Conservation (phyloP, 768 basidiomycete genomes). For the Mycena haematopus region DNA sequence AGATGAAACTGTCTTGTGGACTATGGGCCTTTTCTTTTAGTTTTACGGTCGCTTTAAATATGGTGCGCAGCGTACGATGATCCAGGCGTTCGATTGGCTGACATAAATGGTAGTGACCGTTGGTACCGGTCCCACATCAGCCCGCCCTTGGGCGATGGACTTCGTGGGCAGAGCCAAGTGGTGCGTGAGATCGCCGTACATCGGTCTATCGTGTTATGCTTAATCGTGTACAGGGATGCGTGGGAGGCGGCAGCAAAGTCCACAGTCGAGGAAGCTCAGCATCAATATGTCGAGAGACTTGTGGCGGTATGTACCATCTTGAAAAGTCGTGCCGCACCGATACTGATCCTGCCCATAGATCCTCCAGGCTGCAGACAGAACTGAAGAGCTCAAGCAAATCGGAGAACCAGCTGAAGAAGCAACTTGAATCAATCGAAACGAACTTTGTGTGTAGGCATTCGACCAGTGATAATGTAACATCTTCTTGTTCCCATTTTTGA, state of each 20-base stretch:
- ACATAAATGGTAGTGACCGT: too few relatives aligned
- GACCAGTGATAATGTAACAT: too few relatives aligned
- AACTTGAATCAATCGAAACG: too few relatives aligned
- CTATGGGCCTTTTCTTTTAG: constrained; percentile 38
- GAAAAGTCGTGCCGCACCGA: too few relatives aligned
- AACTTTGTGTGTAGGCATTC: too few relatives aligned
- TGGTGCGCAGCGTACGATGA: constrained; percentile 50
- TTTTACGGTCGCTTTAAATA: constrained; percentile 97
- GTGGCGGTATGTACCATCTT: constrained; percentile 63
- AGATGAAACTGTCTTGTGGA: constrained; percentile 17
- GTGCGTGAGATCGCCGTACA: constrained; percentile 45
- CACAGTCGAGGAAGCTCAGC: constrained; percentile 78
- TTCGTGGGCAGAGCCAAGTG: constrained; percentile 92
- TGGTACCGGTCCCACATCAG: too few relatives aligned
- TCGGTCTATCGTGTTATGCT: neutral
- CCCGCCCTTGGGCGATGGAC: constrained; percentile 77
- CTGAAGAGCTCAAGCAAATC: too few relatives aligned
- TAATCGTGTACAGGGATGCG: constrained; percentile 69
- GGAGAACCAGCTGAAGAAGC: too few relatives aligned
- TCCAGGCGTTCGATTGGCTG: neutral
- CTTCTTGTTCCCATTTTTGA: too few relatives aligned
- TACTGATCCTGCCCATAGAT: too few relatives aligned
- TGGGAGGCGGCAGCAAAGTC: constrained; percentile 57
- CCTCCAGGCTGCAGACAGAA: too few relatives aligned
- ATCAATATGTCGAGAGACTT: constrained; percentile 79